These are phyloP conservation scores for Santalum album DNA, from an alignment of 164 flowering plant species.

Conservation along the genomic window DNA sequence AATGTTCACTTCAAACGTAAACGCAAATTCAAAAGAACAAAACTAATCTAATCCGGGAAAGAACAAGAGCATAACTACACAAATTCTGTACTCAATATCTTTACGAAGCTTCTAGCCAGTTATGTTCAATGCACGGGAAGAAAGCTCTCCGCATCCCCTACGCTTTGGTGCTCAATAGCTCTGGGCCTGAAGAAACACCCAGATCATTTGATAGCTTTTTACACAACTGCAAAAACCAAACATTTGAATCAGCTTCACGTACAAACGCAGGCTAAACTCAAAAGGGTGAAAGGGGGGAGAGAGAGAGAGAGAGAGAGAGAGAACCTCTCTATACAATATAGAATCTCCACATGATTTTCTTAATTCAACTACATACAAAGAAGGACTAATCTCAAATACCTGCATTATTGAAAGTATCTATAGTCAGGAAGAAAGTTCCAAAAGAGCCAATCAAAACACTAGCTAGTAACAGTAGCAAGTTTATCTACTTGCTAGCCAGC, in stretches of 20 bases:
- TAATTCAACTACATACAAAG: slow-evolving; percentile 80
- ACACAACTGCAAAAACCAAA: slow-evolving; percentile 92
- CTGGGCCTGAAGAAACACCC: slow-evolving; percentile 41
- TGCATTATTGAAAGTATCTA: slow-evolving; percentile 19
- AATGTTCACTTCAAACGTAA: no score
- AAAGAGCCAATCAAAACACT: no score
- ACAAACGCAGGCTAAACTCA: neutral
- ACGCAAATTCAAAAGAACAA: no score
- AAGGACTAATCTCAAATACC: slow-evolving; percentile 82
- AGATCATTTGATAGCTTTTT: slow-evolving; percentile 53
- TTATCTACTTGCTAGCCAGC: no score
- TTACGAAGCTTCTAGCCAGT: no score
- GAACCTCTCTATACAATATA: slow-evolving; percentile 77
- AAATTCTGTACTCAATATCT: no score
- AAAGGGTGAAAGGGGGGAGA: neutral
- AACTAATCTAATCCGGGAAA: no score
- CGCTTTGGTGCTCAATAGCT: slow-evolving; percentile 21
- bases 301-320: neutral
- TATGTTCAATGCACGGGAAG: no score
- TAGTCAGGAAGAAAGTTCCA: neutral
- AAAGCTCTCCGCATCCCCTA: no score
- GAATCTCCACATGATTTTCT: slow-evolving; percentile 81
- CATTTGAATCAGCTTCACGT: no score
- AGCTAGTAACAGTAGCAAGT: no score
- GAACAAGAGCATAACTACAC: no score